phyloP scores from a whole-genome alignment of 441 rosid genomes.

The Jatropha multifida region DNA sequence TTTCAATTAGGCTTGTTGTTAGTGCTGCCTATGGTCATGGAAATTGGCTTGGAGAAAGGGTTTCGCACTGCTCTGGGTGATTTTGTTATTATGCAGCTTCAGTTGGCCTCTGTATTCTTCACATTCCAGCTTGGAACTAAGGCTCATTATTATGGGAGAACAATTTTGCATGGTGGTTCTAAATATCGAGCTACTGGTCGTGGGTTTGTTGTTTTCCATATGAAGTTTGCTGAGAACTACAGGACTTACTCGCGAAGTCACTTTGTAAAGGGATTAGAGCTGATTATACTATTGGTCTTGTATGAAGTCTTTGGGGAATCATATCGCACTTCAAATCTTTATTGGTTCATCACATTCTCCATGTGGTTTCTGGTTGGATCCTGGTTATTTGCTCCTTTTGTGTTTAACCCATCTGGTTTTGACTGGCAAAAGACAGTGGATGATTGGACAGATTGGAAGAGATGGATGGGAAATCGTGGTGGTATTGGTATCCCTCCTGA shows the following conservation, averaged over 20 bases:
- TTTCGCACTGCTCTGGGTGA: conserved; percentile 86
- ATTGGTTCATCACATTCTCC: conserved; percentile 67
- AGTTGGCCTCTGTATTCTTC: conserved; percentile 91
- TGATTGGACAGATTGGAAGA: conserved; percentile 98
- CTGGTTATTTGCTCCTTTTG: conserved; percentile 94
- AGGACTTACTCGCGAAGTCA: conserved; percentile 93
- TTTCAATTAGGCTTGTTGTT: conserved; percentile 84
- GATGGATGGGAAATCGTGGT: conserved; percentile 96
- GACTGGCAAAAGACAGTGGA: conserved; percentile 99
- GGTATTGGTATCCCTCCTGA: conserved; percentile 80
- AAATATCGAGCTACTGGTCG: conserved; percentile 86
- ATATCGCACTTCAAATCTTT: conserved; percentile 71
- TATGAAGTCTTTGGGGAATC: conserved; percentile 71
- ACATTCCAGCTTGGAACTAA: conserved; percentile 99
- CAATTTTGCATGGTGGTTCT: conserved; percentile 91
- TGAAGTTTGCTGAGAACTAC: conserved; percentile 86
- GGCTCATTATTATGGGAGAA: conserved; percentile 88
- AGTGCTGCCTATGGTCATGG: conserved; percentile 97
- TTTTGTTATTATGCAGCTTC: conserved; percentile 92
- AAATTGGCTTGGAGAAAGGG: conserved; percentile 90
- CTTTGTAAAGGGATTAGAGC: conserved; percentile 92
- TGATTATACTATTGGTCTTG: conserved; percentile 59
- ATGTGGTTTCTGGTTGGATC: conserved; percentile 94
- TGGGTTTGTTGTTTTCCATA: conserved; percentile 91
- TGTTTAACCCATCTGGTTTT: conserved; percentile 94